Evolutionary conservation across 1,284 basidiomycete genomes (phyloP).

Genomic region (Microbotryum scabiosae): DNA sequence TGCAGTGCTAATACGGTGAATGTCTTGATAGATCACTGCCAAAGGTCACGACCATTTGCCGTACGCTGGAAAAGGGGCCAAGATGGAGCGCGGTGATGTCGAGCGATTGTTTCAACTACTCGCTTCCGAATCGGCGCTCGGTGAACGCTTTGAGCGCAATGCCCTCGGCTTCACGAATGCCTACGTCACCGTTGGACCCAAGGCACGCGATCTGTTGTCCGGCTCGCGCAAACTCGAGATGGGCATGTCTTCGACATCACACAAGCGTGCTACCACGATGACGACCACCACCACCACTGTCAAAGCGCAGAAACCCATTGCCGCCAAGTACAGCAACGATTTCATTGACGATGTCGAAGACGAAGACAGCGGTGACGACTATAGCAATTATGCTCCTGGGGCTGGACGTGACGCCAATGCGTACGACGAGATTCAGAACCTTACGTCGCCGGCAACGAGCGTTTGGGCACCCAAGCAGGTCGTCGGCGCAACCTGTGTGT

Average conservation of each 20-base stretch:
- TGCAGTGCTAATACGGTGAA: neutral
- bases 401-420: no score
- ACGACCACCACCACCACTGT: conserved; percentile 26
- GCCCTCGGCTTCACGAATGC: conserved; percentile 38
- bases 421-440: no score
- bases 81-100: conserved; percentile 47
- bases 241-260: neutral
- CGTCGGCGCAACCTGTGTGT: no score
- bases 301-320: neutral
- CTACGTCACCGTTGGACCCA: conserved; percentile 40
- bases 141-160: conserved; percentile 38
- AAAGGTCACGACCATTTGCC: conserved; percentile 48
- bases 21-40: conserved; percentile 40
- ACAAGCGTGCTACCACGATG: conserved; percentile 27
- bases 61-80: conserved; percentile 51
- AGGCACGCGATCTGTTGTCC: conserved; percentile 6
- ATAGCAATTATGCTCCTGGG: no score
- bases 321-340: no score
- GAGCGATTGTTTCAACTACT: conserved; percentile 60
- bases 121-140: conserved; percentile 44
- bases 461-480: no score
- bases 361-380: no score
- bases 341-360: no score
- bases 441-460: no score
- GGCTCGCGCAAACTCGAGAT: conserved; percentile 31